A percentile compares a stretch with the other conserved stretches of the same genome.
Evolutionary conservation across 164 flowering plant genomes (phyloP).

Genomic region (Liquidambar formosana): DNA sequence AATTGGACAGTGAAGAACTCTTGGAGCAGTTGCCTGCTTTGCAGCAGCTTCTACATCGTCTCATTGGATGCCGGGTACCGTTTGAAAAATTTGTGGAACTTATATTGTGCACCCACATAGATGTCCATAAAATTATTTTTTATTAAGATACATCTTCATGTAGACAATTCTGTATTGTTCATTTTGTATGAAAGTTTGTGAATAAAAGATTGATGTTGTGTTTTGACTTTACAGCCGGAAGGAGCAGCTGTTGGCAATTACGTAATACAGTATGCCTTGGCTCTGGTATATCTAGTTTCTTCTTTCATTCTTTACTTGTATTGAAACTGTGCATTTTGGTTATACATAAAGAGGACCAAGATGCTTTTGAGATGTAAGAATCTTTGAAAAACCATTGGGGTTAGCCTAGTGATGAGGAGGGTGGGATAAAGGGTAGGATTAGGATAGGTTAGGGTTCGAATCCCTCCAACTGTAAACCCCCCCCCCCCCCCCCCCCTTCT

Average conservation of each 20-base stretch:
- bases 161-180: neutral
- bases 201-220: constrained; percentile 2
- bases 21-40: constrained; percentile 95
- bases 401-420: too few species aligned
- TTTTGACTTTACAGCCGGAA: constrained; percentile 75
- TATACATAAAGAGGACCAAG: neutral
- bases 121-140: neutral
- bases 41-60: constrained; percentile 90
- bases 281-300: constrained; percentile 65
- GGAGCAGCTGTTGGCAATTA: constrained; percentile 90
- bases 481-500: too few species aligned
- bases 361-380: neutral
- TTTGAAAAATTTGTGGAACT: constrained; percentile 9
- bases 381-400: too few species aligned
- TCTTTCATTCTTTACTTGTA: neutral
- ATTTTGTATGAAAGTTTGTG: neutral
- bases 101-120: neutral
- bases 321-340: neutral
- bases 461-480: too few species aligned
- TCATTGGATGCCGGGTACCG: constrained; percentile 93
- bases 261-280: constrained; percentile 89
- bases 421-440: too few species aligned
- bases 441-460: too few species aligned
- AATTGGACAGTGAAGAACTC: constrained; percentile 77
- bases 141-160: neutral